Evolutionary conservation across 768 basidiomycete genomes (phyloP).

Genomic region (Boletus rubescentipes): DNA sequence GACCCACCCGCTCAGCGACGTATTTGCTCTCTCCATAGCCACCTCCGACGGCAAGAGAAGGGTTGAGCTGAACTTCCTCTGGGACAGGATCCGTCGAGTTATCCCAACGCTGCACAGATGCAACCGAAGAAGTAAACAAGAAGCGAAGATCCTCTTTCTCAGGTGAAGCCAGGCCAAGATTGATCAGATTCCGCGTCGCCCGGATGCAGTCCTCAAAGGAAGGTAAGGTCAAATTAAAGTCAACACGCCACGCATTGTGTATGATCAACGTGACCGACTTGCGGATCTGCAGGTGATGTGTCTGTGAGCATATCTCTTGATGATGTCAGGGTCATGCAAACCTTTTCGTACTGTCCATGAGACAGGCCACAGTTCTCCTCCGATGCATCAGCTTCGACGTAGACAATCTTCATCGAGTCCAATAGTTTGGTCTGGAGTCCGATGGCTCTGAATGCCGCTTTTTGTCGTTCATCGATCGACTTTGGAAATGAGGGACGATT

Average conservation of each 20-base stretch:
- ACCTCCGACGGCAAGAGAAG: constrained; percentile 34
- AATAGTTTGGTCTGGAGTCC: constrained; percentile 31
- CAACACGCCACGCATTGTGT: constrained; percentile 45
- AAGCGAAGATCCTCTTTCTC: constrained; percentile 30
- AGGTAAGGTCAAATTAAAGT: constrained; percentile 41
- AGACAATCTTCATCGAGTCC: constrained; percentile 32
- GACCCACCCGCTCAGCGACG: constrained; percentile 37
- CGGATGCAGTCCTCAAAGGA: constrained; percentile 44
- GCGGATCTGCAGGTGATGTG: constrained; percentile 25
- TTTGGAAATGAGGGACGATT: constrained; percentile 29
- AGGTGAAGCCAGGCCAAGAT: constrained; percentile 32
- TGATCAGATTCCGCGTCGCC: constrained; percentile 36
- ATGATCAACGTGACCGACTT: constrained; percentile 37
- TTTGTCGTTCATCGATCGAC: constrained; percentile 28
- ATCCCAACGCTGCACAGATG: constrained; percentile 33
- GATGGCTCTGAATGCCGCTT: constrained; percentile 27
- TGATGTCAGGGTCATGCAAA: neutral
- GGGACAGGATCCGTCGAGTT: constrained; percentile 31
- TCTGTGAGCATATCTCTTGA: neutral
- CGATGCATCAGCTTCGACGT: constrained; percentile 35
- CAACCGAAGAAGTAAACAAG: constrained; percentile 43
- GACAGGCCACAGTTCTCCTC: constrained; percentile 35
- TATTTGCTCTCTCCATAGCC: constrained; percentile 53
- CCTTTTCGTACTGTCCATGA: constrained; percentile 18
- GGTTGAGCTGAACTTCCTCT: constrained; percentile 34